Evolutionary conservation across 2,329 filamentous ascomycete species (phyloP), one percentile per base, ranked within the genome.

Genomic region (Waltergamsia citrina): DNA sequence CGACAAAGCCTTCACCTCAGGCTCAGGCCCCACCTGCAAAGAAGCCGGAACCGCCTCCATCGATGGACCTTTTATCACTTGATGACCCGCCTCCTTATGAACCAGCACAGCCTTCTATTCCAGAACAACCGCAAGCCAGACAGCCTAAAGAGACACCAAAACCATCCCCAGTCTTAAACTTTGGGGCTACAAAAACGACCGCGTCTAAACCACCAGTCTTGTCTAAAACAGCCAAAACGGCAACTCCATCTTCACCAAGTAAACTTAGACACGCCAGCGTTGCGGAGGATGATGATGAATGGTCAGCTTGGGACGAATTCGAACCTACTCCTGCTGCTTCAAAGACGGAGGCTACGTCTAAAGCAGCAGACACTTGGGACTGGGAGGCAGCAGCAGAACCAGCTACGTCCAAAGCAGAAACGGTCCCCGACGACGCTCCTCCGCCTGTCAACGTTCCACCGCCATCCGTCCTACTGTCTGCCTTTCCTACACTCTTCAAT

Each of bases 401-500:
- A 18, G 34, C 41, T 7, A 36, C 37, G 9, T 33, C 19, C 27
- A 26, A 10, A 17, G 16, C 29, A 7, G 6, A 10, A 31, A n/a
- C 5, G 34, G 10, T 17, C 11, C 42, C 41, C n/a, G 53, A 63
- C 37, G 50, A 54, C 25, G 52, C 54, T 5, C 60, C 67, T 17
- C 82, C 85, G 6, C 87, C 87, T 5, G 85, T 78, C 14, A 95
- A 94, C 49, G 78, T 95, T 7, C 90, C 90, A 8, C 90, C 90
- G 5, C 90, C 90, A 2, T 85, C 85, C 1, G 70, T 94, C 15
- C 65, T 96, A 11, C 68, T 96, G 16, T 78, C 83, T 7, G 57
- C 86, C 7, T 86, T 94, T 43, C 77, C 85, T 1, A 64, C 73
- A 7, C 61, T 93, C 5, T 74, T 94, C 40, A 66, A 72, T 15